Evolutionary conservation across 2,329 filamentous ascomycete species (phyloP).

Genomic region (Penicillium sp.): DNA sequence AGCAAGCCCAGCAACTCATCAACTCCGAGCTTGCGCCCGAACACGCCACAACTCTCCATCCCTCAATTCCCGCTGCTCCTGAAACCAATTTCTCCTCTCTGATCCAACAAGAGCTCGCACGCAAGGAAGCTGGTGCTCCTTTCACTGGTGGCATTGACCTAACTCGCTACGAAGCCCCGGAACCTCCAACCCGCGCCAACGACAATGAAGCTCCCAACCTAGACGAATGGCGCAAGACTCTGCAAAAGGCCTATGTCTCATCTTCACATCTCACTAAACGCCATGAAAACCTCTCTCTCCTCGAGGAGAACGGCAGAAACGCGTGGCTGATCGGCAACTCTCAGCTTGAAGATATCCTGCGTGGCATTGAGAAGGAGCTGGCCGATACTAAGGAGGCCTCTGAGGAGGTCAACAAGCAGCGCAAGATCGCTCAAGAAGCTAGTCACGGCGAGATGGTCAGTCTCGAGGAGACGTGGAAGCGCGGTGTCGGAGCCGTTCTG

Average conservation of each 20-base stretch:
- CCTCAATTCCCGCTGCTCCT: slow-evolving; percentile 55
- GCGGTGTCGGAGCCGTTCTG: slow-evolving; percentile 72
- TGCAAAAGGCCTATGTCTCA: slow-evolving; percentile 58
- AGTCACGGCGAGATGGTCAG: slow-evolving; percentile 69
- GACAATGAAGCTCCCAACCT: slow-evolving; percentile 32
- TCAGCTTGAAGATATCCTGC: slow-evolving; percentile 70
- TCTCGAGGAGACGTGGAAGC: slow-evolving; percentile 76
- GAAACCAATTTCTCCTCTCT: slow-evolving; percentile 61
- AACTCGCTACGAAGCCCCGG: slow-evolving; percentile 76
- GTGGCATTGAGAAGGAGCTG: slow-evolving; percentile 70
- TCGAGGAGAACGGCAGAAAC: slow-evolving; percentile 81
- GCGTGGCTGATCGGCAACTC: slow-evolving; percentile 87
- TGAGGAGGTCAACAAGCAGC: slow-evolving; percentile 68
- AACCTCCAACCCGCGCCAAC: slow-evolving; percentile 51
- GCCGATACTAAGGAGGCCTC: slow-evolving; percentile 65
- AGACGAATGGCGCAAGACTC: slow-evolving; percentile 50
- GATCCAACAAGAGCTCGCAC: slow-evolving; percentile 66
- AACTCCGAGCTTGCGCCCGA: slow-evolving; percentile 59
- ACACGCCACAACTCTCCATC: slow-evolving; percentile 53
- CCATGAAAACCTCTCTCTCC: slow-evolving; percentile 64
- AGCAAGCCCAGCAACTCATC: slow-evolving; percentile 68
- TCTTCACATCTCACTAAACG: slow-evolving; percentile 58
- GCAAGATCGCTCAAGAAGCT: slow-evolving; percentile 68
- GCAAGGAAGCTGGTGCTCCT: slow-evolving; percentile 61
- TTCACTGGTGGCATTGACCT: slow-evolving; percentile 67